These are phyloP conservation scores for Microbotryum scabiosae DNA, from an alignment of 1,284 basidiomycete genomes.

Conservation along the genomic window DNA sequence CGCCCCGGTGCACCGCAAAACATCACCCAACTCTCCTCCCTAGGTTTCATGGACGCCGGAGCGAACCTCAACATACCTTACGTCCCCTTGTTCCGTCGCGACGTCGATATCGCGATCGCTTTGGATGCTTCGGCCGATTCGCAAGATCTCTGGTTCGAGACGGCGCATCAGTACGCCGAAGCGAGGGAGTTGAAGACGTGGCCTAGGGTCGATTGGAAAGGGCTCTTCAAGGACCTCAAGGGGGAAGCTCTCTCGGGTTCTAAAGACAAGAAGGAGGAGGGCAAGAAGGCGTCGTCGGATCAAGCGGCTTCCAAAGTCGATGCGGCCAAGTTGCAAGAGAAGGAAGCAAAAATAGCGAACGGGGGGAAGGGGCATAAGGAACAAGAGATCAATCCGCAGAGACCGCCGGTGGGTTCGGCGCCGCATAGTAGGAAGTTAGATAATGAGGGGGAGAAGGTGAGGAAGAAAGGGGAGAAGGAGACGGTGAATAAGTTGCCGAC, in stretches of 20 bases:
- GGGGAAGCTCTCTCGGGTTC: not conserved
- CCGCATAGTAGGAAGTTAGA: slow-evolving; percentile 31
- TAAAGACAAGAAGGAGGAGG: slow-evolving; percentile 8
- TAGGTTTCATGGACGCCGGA: slow-evolving; percentile 45
- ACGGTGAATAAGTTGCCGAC: slow-evolving; percentile 14
- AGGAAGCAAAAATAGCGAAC: not conserved
- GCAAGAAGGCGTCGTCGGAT: not conserved
- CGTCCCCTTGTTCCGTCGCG: slow-evolving; percentile 41
- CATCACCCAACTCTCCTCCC: slow-evolving; percentile 40
- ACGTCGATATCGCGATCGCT: slow-evolving; percentile 45
- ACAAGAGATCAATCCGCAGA: slow-evolving; percentile 16
- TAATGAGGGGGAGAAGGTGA: slow-evolving; percentile 27
- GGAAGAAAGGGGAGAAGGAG: slow-evolving; percentile 1
- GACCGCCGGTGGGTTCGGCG: slow-evolving; percentile 16
- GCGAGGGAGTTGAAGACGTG: slow-evolving; percentile 40
- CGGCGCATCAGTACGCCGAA: slow-evolving; percentile 42
- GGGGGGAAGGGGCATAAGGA: not conserved
- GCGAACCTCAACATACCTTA: slow-evolving; percentile 45
- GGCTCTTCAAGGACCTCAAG: slow-evolving; percentile 34
- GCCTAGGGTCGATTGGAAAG: slow-evolving; percentile 39
- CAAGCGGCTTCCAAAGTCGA: slow-evolving; percentile 29
- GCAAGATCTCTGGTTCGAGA: slow-evolving; percentile 45
- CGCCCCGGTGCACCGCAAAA: slow-evolving; percentile 39
- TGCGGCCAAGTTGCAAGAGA: slow-evolving; percentile 32
- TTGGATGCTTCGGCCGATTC: slow-evolving; percentile 45